Percentiles rank a stretch among this genome's conserved stretches.
Conservation (phyloP, 2,329 filamentous ascomycete genomes). For the Apiospora pterosperma region DNA sequence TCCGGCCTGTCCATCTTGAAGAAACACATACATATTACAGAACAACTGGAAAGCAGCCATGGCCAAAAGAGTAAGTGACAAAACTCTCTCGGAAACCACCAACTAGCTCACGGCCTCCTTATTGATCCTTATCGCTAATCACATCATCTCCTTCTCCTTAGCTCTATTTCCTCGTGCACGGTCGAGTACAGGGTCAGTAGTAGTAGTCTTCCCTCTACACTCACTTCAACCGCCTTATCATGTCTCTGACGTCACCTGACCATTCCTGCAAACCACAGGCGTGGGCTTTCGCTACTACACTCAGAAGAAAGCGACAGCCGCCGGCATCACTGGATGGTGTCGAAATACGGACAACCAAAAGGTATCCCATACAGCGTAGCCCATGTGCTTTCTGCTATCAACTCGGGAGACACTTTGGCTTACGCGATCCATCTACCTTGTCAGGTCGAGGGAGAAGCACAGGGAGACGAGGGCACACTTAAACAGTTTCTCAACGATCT, state of each 20-base stretch:
- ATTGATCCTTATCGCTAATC: background rate
- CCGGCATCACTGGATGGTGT: constrained; percentile 58
- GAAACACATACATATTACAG: background rate
- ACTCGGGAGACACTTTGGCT: background rate
- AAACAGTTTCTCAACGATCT: constrained; percentile 71
- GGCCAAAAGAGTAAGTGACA: background rate
- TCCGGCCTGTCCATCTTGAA: background rate
- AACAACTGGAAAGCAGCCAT: background rate
- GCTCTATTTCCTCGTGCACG: constrained; percentile 64
- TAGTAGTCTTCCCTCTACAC: background rate
- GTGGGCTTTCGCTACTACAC: constrained; percentile 59
- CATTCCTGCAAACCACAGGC: constrained; percentile 32
- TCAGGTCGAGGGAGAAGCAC: constrained; percentile 86
- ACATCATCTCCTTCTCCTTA: constrained; percentile 22
- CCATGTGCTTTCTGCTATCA: background rate
- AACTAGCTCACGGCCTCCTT: background rate
- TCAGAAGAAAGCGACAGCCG: constrained; percentile 45
- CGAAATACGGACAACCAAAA: constrained; percentile 55
- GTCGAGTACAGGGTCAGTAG: constrained; percentile 63
- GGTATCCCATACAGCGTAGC: constrained; percentile 28
- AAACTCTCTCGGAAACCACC: no score
- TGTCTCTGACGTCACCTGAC: constrained; percentile 23
- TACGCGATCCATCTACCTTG: background rate
- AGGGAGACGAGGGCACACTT: constrained; percentile 66
- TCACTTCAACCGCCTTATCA: background rate